Base-by-base conservation (phyloP, 2,329 filamentous ascomycete genomes). In the Ascochyta rabiei region DNA sequence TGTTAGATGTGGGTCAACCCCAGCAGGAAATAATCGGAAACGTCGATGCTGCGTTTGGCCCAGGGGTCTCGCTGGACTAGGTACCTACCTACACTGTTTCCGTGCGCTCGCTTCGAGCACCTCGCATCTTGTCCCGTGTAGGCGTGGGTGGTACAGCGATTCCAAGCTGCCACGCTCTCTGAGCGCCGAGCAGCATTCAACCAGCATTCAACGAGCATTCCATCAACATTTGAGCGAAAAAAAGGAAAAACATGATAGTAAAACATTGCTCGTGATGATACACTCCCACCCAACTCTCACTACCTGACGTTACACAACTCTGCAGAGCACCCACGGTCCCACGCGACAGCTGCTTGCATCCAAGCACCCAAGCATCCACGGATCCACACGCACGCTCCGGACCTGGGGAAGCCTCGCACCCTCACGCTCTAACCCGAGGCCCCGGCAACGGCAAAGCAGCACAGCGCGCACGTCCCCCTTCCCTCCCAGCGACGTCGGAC, bases 331-430 rank as follows among this genome's bases (percentile, higher is more conserved):
- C 21, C 21, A 23, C 4, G 6, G 4, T 4, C 21, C 21, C 21
- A 23, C 21, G 21, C 21, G 21, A 23, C 21, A 23, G 21, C 21
- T 23, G 21, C 21, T 23, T 23, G 21, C 21, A 23, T 23, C 21
- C 21, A 23, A 23, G 21, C 21, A 23, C 6, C 21, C 21, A 23
- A 23, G 21, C 21, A 30, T 30, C 12, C 40, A 4, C 33, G 16
- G 34, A 5, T 42, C 35, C 38, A 30, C 43, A 19, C 4, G 12
- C 30, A 33, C 18, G 34, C 19, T 24, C 33, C 53, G 48, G 53
- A 42, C 53, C 53, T 56, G 42, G 53, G 53, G 53, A 56, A 48
- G 12, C 23, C 41, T 37, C 21, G 24, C 26, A n/a, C 30, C 6
- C 12, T 4, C 21, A 23, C 21, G 21, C 10, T 23, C n/a, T 42